Conservation (phyloP, 345 rosid genomes). For the Gossypioides kirkii region DNA sequence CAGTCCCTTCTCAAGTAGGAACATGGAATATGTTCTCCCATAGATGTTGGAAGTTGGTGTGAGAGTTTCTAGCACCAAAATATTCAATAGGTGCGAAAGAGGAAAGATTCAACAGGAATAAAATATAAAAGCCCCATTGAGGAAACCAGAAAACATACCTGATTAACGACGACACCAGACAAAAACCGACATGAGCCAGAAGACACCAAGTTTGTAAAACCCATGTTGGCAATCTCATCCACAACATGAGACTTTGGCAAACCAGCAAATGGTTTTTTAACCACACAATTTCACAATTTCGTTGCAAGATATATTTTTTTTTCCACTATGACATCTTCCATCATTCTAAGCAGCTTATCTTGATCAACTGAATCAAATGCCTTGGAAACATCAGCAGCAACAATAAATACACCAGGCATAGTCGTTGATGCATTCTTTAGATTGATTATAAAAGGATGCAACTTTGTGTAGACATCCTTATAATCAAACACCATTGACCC, state of each 20-base stretch:
- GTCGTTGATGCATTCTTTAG: conserved; percentile 43
- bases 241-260: conserved; percentile 29
- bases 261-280: conserved; percentile 43
- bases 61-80: neutral
- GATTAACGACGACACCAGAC: conserved; percentile 45
- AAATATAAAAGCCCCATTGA: neutral
- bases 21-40: neutral
- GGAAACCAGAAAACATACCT: conserved; percentile 34
- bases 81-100: neutral
- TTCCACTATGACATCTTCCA: conserved; percentile 45
- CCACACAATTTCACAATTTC: conserved; percentile 42
- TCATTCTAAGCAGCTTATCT: conserved; percentile 49
- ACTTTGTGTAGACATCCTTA: conserved; percentile 67
- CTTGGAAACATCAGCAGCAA: conserved; percentile 74
- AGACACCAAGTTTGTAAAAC: conserved; percentile 33
- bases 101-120: neutral
- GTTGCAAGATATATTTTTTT: conserved; percentile 41
- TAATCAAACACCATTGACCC: conserved; percentile 87
- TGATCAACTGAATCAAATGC: conserved; percentile 85
- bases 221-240: conserved; percentile 19
- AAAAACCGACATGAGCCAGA: conserved; percentile 34
- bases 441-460: conserved; percentile 47
- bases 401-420: conserved; percentile 47
- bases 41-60: neutral
- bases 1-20: neutral